These are phyloP conservation scores for Thraustotheca clavata DNA, from an alignment of 352 stramenopile species.

Conservation along the genomic window DNA sequence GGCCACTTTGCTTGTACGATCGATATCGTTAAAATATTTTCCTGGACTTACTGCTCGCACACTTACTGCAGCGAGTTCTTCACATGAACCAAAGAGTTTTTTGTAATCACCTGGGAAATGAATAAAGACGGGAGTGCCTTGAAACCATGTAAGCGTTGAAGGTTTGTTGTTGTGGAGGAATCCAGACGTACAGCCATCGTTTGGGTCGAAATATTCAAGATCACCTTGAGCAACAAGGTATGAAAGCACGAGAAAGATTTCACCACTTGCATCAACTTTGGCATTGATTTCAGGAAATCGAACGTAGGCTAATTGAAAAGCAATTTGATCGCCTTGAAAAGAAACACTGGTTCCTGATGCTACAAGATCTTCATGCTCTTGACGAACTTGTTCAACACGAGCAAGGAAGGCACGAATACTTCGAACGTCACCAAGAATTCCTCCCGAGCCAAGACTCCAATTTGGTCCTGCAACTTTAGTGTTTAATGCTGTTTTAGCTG, in stretches of 20 bases:
- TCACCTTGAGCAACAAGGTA: not conserved
- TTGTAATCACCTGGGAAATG: slow-evolving; percentile 14
- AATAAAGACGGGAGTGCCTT: not conserved
- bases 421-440: slow-evolving; percentile 10
- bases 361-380: not conserved
- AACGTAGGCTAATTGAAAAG: slow-evolving; percentile 17
- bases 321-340: slow-evolving; percentile 19
- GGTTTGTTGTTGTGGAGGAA: not conserved
- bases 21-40: slow-evolving; percentile 14
- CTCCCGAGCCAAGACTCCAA: slow-evolving; percentile 5
- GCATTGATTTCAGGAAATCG: slow-evolving; percentile 15
- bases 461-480: not conserved
- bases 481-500: not conserved
- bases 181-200: not conserved
- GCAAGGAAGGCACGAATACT: slow-evolving; percentile 6
- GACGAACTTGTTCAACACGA: not conserved
- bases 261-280: slow-evolving; percentile 8
- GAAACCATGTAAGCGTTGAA: not conserved
- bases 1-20: too few species aligned
- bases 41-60: not conserved
- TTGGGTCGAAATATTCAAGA: not conserved
- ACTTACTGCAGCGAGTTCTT: not conserved
- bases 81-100: not conserved
- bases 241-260: slow-evolving; percentile 20
- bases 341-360: not conserved